phyloP scores from a whole-genome alignment of 257 asterid genomes.

The Primulina eburnea region DNA sequence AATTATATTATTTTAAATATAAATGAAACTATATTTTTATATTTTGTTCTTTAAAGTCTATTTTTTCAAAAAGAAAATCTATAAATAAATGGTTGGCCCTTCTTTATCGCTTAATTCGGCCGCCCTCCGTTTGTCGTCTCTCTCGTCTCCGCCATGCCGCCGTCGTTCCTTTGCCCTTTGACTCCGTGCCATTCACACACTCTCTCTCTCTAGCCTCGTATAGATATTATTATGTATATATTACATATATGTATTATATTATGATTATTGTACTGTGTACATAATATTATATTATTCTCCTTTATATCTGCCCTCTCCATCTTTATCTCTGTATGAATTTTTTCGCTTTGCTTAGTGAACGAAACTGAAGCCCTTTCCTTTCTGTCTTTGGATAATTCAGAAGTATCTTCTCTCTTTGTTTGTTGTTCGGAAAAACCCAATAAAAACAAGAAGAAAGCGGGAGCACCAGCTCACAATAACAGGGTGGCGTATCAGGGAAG shows the following conservation, averaged over 20 bases:
- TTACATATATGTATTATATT: conserved; percentile 9
- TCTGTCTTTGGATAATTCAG: conserved; percentile 25
- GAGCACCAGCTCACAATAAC: conserved; percentile 8
- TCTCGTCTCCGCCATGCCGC: conserved; percentile 35
- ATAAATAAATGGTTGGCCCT: conserved; percentile 20
- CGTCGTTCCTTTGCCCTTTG: conserved; percentile 27
- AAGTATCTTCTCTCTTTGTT: conserved; percentile 32
- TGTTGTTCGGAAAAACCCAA: conserved; percentile 23
- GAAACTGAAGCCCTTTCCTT: conserved; percentile 25
- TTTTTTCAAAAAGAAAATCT: too few species aligned
- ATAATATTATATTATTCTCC: conserved; percentile 9
- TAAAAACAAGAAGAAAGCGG: neutral
- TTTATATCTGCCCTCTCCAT: conserved; percentile 20
- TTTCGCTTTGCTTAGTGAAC: conserved; percentile 19
- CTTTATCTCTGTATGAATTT: conserved; percentile 26
- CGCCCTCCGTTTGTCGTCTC: conserved; percentile 56
- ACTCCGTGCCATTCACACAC: conserved; percentile 7
- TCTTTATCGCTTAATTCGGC: conserved; percentile 35
- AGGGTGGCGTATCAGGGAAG: conserved; percentile 1
- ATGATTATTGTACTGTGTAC: neutral
- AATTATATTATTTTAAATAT: too few species aligned
- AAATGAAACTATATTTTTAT: too few species aligned
- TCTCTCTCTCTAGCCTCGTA: conserved; percentile 22
- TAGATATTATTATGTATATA: neutral
- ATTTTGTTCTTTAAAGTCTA: too few species aligned